Conservation (phyloP, 1,139 yeast species). For the Yamadazyma dushanensis region DNA sequence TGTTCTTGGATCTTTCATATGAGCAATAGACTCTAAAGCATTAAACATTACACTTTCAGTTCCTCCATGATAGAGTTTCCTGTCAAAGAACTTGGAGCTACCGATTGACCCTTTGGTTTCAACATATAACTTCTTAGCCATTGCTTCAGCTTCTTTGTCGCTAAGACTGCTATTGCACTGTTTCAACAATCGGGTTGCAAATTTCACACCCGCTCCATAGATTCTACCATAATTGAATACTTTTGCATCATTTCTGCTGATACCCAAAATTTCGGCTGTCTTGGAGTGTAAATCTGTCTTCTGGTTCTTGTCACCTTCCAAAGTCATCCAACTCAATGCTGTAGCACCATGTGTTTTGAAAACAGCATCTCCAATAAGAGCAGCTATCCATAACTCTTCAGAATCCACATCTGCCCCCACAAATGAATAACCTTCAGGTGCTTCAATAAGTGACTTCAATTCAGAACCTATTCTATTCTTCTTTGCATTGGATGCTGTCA, state of each 20-base stretch:
- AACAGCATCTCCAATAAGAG: conserved; percentile 88
- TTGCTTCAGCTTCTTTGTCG: conserved; percentile 67
- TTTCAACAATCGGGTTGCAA: conserved; percentile 78
- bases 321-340: conserved; percentile 98
- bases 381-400: conserved; percentile 97
- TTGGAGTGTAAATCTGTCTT: conserved; percentile 95
- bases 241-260: conserved; percentile 89
- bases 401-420: conserved; percentile 99
- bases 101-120: conserved; percentile 74
- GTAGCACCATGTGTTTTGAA: conserved; percentile 93
- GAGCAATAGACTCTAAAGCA: conserved; percentile 83
- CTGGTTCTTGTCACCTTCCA: conserved; percentile 89
- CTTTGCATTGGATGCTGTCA: conserved; percentile 95
- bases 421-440: conserved; percentile 87
- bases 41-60: conserved; percentile 92
- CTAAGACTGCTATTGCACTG: conserved; percentile 74
- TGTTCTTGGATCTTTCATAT: conserved; percentile 78
- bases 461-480: conserved; percentile 87
- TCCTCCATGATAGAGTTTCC: conserved; percentile 78
- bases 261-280: conserved; percentile 87
- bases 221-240: conserved; percentile 95
- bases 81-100: conserved; percentile 26
- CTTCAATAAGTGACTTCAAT: conserved; percentile 78
- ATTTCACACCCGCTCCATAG: conserved; percentile 94
- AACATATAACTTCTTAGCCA: conserved; percentile 69